Evolutionary conservation across 345 rosid genomes (phyloP), one percentile per base, ranked within the genome.

Genomic region (Salix brachista): DNA sequence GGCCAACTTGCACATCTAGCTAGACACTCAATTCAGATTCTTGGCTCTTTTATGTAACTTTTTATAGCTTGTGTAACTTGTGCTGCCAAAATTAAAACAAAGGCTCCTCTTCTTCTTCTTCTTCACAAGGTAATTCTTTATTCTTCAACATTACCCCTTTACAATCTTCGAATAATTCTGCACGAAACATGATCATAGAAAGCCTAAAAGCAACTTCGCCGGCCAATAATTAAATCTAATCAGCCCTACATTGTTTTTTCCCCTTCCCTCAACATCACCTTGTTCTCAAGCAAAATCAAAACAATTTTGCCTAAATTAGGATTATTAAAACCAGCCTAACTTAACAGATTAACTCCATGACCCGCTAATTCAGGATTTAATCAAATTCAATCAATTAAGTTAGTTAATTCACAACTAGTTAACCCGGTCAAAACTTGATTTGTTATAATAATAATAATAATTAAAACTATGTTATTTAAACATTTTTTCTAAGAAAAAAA

Each of bases 281-380:
- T 56, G 62, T 56, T 9, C 4, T 8, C 28, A 56, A n/a, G 14
- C 28, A 10, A 56, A 56, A n/a, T 26, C 10, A 10, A n/a, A 56
- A 10, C 13, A 41, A 41, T 34, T 34, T 34, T 34, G 36, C 4
- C 6, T 34, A 5, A 34, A 34, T 34, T 34, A 5, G 37, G 37
- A 34, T 34, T 5, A 41, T 41, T 10, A 0, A 41, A 10, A 0
- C 44, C 44, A 12, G 44, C 4, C 12, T 41, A 0, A 3, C 12
- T 0, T 10, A 0, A 41, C 44, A 41, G 0, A 12, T 10, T 3
- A 10, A 41, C 13, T 41, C 44, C 2, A 0, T 10, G 12, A 41
- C 44, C 12, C 13, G 12, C 3, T 10, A 2, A 10, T 3, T 0
- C 3, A 0, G 12, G 1, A 9, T 5, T 8, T 2, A 5, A 41